Conservation (phyloP, 345 rosid species). For the Viola odorata region DNA sequence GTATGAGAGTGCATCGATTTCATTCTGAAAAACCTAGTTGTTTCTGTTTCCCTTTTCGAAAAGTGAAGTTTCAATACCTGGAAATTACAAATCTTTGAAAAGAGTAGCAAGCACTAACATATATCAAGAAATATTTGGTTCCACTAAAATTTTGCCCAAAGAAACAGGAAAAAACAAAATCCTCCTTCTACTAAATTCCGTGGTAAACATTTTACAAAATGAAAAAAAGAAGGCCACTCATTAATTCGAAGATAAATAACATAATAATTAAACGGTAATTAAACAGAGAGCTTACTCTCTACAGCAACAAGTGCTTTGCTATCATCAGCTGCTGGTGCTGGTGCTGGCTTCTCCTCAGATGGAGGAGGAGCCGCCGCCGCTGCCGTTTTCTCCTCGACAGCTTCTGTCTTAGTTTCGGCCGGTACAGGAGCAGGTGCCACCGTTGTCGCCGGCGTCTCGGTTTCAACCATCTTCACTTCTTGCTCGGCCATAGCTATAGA, state of each 20-base stretch:
- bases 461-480: conserved; percentile 35
- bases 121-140: too few species aligned
- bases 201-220: too few species aligned
- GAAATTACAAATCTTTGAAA: too few species aligned
- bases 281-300: conserved; percentile 48
- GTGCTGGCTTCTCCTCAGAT: conserved; percentile 6
- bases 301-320: conserved; percentile 53
- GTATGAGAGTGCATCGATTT: too few species aligned
- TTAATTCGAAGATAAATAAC: not conserved
- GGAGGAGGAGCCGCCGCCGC: conserved; percentile 17
- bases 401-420: conserved; percentile 21
- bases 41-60: too few species aligned
- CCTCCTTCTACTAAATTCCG: too few species aligned
- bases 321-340: conserved; percentile 22
- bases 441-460: conserved; percentile 27
- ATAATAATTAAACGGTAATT: not conserved
- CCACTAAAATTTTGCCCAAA: too few species aligned
- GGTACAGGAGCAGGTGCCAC: conserved; percentile 8
- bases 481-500: conserved; percentile 45
- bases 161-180: not conserved
- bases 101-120: too few species aligned
- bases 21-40: too few species aligned
- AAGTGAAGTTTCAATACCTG: too few species aligned
- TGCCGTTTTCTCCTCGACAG: conserved; percentile 33
- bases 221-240: too few species aligned